Base-by-base conservation (phyloP, 129 eudicot species). In the Silybum marianum region DNA sequence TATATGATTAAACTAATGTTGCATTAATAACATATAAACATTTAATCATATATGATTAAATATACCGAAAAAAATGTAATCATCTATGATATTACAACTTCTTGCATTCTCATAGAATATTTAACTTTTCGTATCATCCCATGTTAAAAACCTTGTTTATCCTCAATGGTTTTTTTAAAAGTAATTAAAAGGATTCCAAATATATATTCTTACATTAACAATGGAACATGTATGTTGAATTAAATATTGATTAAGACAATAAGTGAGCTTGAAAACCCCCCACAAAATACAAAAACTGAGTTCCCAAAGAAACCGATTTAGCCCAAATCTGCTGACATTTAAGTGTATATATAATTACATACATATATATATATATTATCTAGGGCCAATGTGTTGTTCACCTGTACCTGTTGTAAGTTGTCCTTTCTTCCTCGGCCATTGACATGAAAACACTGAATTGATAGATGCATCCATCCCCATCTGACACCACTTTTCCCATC, bases 401-500 rank as follows among this genome's bases (percentile, higher is more conserved):
- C 65, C 60, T 77, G 79, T 79, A 81, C 72, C 54, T 44, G 54
- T 44, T 0, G 16, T 71, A 58, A 58, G 71, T 80, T 85, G 80
- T 85, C 88, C 88, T 84, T 88, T 84, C 92, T 88, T 86, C 93
- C 93, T 90, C 85, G 88, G 90, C 91, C 86, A 54, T 77, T 91
- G 91, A 91, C 88, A 89, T 84, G 94, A 89, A 81, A 89, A 78
- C 88, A 81, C 85, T 88, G 97, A 90, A 81, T 69, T 81, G 97
- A 93, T 91, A 90, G 97, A 93, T 91, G 92, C 84, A 88, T 89
- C 92, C 88, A 82, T 90, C 93, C 66, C 78, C 88, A 60, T 75
- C 80, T 74, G 80, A 84, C 85, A 80, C 38, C 63, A 60, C 76
- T 81, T 63, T 71, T 67, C 18, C 69, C 12, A 60, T 22, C 81